A percentile compares a stretch with the other conserved stretches of the same genome.
Evolutionary conservation across 2,329 filamentous ascomycete species (phyloP).

Genomic region (Alternaria infectoria): DNA sequence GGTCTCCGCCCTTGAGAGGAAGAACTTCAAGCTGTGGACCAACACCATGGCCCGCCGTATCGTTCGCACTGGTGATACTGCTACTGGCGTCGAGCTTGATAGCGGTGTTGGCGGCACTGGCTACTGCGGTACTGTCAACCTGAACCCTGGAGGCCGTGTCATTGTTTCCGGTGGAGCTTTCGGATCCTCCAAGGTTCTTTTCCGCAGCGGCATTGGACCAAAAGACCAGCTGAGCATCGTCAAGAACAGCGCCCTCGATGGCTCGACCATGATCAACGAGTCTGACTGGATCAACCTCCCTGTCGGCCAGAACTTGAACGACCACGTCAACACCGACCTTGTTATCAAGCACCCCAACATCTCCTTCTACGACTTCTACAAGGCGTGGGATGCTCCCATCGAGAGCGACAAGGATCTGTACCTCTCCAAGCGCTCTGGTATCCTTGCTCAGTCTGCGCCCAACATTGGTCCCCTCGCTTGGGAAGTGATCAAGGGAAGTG

Average conservation of each 20-base stretch:
- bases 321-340: conserved; percentile 64
- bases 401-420: conserved; percentile 50
- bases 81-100: conserved; percentile 73
- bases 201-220: conserved; percentile 73
- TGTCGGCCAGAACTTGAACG: conserved; percentile 59
- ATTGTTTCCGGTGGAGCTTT: conserved; percentile 73
- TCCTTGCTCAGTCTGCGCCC: conserved; percentile 68
- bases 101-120: conserved; percentile 62
- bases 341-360: conserved; percentile 60
- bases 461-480: conserved; percentile 70
- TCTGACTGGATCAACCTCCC: conserved; percentile 59
- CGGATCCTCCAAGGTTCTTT: conserved; percentile 71
- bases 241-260: conserved; percentile 51
- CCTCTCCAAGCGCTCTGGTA: conserved; percentile 60
- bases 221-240: conserved; percentile 55
- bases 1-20: conserved; percentile 62
- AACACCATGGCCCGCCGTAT: conserved; percentile 72
- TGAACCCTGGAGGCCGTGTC: conserved; percentile 68
- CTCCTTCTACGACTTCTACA: conserved; percentile 70
- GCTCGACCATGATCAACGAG: conserved; percentile 52
- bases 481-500: conserved; percentile 62
- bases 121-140: conserved; percentile 64
- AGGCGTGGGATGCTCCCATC: conserved; percentile 59
- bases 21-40: conserved; percentile 71
- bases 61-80: conserved; percentile 66